These are phyloP conservation scores for Penicillium sp. DNA, from an alignment of 2,329 filamentous ascomycete species.

Conservation along the genomic window DNA sequence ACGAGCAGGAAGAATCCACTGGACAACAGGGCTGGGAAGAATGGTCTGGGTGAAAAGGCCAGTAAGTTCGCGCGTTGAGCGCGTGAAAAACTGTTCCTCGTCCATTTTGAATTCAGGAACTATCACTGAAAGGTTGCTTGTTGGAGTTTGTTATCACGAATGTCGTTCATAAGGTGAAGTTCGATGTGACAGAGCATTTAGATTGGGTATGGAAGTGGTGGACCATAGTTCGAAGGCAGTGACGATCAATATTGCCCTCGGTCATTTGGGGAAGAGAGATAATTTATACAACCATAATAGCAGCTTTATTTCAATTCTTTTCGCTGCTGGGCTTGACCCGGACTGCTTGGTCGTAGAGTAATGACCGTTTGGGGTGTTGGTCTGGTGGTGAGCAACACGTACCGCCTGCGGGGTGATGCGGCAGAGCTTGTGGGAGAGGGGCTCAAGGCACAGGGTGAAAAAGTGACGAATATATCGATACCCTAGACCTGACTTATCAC, in stretches of 20 bases:
- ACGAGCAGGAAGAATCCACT: constrained; percentile 79
- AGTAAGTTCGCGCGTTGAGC: constrained; percentile 36
- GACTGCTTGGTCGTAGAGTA: not conserved
- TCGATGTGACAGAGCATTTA: not conserved
- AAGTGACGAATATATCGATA: not conserved
- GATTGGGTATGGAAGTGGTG: not conserved
- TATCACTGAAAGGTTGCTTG: not conserved
- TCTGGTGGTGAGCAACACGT: constrained; percentile 10
- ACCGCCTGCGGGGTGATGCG: constrained; percentile 22
- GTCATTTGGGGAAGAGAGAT: not conserved
- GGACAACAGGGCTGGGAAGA: constrained; percentile 74
- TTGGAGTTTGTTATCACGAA: not conserved
- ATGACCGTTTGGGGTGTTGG: constrained; percentile 1
- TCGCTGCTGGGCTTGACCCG: not conserved
- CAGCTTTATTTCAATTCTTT: not conserved
- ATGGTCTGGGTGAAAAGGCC: constrained; percentile 82
- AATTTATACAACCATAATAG: constrained; percentile 1
- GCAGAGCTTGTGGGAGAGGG: constrained; percentile 1
- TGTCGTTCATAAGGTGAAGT: not conserved
- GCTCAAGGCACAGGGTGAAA: not conserved
- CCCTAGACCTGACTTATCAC: not conserved
- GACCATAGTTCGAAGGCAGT: not conserved
- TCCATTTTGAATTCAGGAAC: not conserved
- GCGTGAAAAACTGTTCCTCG: constrained; percentile 2
- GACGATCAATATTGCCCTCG: not conserved